Evolutionary conservation across 139 green algal genomes (phyloP), one percentile per base, ranked within the genome.

Genomic region (Eudorina sp.): DNA sequence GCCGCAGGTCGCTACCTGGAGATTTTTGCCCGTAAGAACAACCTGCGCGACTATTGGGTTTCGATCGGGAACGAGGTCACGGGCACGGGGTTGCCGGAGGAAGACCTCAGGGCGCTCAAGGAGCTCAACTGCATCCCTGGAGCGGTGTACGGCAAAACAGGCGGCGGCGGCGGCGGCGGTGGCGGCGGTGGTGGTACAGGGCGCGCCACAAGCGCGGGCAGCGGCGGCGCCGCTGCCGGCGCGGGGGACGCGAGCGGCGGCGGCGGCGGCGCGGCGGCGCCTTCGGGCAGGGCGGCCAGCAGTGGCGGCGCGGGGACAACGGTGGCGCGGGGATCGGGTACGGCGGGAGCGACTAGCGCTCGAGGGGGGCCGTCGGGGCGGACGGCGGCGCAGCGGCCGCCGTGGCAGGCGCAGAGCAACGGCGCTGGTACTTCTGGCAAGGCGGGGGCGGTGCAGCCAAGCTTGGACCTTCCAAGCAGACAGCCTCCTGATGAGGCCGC

Each of bases 21-120:
- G 92, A 97, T 99, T 9, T 99, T 99, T 92, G 97, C 96, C 9
- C 91, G 97, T 46, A 98, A 97, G 85, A 99, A 99, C 94, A 99
- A 99, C 93, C 85, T 99, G 83, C 93, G 95, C 40, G 92, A 98
- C 92, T 96, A 93, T 90, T 99, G 97, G 97, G 96, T 99, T 16
- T 97, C 93, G 18, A 88, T 99, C 1, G 97, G 97, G 79, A 98
- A 99, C 87, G 97, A 99, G 89, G 96, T 99, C 0, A 98, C 95
- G 7, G 96, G 96, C 60, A 96, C 92, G 25, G 93, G 93, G 1
- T 86, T 94, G 73, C 92, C 92, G 7, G 90, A 90, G 40, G 89
- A 89, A 31, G 92, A 95, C 85, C 43, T 92, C 58, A 48, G 29
- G 74, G 75, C 36, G 31, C 76, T 87, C 31, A 85, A 89, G 66